Evolutionary conservation across 2,329 filamentous ascomycete genomes (phyloP).

Genomic region (Paecilomyces variotii): DNA sequence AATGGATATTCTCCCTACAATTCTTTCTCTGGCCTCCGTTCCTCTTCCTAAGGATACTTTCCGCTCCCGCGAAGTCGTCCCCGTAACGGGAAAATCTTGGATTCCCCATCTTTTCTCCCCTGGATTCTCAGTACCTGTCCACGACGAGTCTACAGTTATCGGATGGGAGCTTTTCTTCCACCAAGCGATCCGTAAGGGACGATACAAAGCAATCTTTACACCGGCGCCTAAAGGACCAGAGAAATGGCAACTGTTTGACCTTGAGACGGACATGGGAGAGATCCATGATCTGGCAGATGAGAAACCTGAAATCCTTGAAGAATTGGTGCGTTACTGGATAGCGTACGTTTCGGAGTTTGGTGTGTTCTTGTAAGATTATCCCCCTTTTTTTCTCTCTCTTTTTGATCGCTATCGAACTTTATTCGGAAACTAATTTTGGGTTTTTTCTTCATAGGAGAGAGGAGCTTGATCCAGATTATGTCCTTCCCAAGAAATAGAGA

Average conservation of each 20-base stretch:
- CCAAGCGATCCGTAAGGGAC: slow-evolving; percentile 46
- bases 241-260: slow-evolving; percentile 51
- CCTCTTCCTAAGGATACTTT: slow-evolving; percentile 48
- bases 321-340: slow-evolving; percentile 49
- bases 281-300: slow-evolving; percentile 36
- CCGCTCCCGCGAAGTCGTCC: slow-evolving; percentile 42
- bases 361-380: slow-evolving; percentile 35
- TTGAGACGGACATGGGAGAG: slow-evolving; percentile 46
- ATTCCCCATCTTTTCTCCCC: slow-evolving; percentile 31
- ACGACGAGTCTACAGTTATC: slow-evolving; percentile 45
- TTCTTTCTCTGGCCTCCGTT: slow-evolving; percentile 33
- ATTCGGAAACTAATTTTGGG: too few species aligned
- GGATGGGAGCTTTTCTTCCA: slow-evolving; percentile 52
- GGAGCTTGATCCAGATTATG: too few species aligned
- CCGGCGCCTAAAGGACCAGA: slow-evolving; percentile 49
- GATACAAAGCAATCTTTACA: slow-evolving; percentile 53
- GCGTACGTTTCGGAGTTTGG: slow-evolving; percentile 52
- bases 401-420: background rate
- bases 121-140: slow-evolving; percentile 32
- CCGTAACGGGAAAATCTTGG: slow-evolving; percentile 43
- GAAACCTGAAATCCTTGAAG: slow-evolving; percentile 37
- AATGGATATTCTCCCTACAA: slow-evolving; percentile 45
- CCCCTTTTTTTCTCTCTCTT: background rate
- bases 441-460: too few species aligned
- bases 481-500: too few species aligned